phyloP scores from a whole-genome alignment of 2,329 filamentous ascomycete genomes.

The Nigrospora oryzae region DNA sequence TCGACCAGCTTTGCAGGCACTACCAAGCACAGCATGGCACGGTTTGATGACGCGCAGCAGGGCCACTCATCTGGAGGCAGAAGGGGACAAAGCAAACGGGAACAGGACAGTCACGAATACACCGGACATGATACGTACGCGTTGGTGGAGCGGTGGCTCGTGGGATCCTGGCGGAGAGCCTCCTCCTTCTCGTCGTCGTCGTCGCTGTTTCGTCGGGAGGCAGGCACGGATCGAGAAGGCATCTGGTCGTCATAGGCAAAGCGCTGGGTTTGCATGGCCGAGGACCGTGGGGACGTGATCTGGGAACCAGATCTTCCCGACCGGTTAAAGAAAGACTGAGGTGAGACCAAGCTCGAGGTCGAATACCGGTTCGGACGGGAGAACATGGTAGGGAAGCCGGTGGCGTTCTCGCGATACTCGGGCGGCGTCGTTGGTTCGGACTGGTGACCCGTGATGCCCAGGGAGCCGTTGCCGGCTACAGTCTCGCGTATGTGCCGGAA shows the following conservation, averaged over 20 bases:
- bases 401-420: conserved; percentile 68
- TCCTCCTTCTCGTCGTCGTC: conserved; percentile 82
- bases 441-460: conserved; percentile 60
- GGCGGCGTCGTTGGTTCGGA: conserved; percentile 95
- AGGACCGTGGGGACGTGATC: conserved; percentile 67
- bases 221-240: conserved; percentile 78
- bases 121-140: conserved; percentile 55
- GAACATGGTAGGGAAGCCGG: conserved; percentile 70
- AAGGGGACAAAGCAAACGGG: background rate
- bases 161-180: conserved; percentile 59
- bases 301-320: conserved; percentile 71
- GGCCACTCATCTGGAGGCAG: too few relatives aligned
- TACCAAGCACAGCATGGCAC: too few relatives aligned
- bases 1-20: too few relatives aligned
- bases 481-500: conserved; percentile 80
- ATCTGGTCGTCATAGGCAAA: conserved; percentile 56
- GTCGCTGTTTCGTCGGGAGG: conserved; percentile 83
- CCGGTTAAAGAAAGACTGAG: conserved; percentile 66
- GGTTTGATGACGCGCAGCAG: too few relatives aligned
- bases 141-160: conserved; percentile 64
- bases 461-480: conserved; percentile 46
- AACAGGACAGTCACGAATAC: background rate
- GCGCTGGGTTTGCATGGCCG: conserved; percentile 21
- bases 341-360: conserved; percentile 76
- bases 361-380: conserved; percentile 84